Percentiles rank a stretch among this genome's conserved stretches.
These are phyloP conservation scores for Clavariopsis aquatica DNA, from an alignment of 495 filamentous ascomycete species.

Conservation along the genomic window DNA sequence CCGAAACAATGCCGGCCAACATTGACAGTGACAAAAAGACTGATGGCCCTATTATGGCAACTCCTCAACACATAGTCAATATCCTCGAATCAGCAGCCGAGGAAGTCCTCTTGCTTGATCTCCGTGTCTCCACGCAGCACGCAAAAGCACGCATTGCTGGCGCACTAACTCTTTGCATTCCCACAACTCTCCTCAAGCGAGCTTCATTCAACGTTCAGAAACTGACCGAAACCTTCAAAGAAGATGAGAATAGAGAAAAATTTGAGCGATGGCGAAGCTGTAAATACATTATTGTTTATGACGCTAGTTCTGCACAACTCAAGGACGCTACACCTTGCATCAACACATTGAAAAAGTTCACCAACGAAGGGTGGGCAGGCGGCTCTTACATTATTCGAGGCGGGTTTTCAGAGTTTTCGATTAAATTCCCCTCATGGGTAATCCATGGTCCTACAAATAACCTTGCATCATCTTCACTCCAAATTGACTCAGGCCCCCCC, in stretches of 20 bases:
- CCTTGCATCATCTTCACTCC: slow-evolving; percentile 40
- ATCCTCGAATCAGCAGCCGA: slow-evolving; percentile 60
- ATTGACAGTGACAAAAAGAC: slow-evolving; percentile 42
- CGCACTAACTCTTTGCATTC: slow-evolving; percentile 90
- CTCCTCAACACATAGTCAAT: slow-evolving; percentile 63
- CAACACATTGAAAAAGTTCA: slow-evolving; percentile 92
- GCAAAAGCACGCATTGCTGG: slow-evolving; percentile 69
- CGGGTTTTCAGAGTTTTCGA: slow-evolving; percentile 53
- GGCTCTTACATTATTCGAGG: slow-evolving; percentile 68
- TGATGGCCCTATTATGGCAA: slow-evolving; percentile 56
- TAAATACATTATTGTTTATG: slow-evolving; percentile 83
- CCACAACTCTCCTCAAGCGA: slow-evolving; percentile 88
- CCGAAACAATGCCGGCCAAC: slow-evolving; percentile 59
- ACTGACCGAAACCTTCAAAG: slow-evolving; percentile 82
- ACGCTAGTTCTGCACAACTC: slow-evolving; percentile 68
- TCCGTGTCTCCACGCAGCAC: slow-evolving; percentile 84
- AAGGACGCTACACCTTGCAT: slow-evolving; percentile 75
- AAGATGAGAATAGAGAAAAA: slow-evolving; percentile 66
- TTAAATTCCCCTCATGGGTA: slow-evolving; percentile 52
- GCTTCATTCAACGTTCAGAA: slow-evolving; percentile 90
- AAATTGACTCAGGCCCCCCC: slow-evolving; percentile 49
- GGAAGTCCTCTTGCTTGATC: slow-evolving; percentile 76
- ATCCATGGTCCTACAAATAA: slow-evolving; percentile 46
- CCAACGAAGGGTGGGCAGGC: slow-evolving; percentile 78
- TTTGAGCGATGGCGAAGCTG: slow-evolving; percentile 76